Evolutionary conservation across 2,329 filamentous ascomycete genomes (phyloP).

Genomic region (Tympanopsis confertula): DNA sequence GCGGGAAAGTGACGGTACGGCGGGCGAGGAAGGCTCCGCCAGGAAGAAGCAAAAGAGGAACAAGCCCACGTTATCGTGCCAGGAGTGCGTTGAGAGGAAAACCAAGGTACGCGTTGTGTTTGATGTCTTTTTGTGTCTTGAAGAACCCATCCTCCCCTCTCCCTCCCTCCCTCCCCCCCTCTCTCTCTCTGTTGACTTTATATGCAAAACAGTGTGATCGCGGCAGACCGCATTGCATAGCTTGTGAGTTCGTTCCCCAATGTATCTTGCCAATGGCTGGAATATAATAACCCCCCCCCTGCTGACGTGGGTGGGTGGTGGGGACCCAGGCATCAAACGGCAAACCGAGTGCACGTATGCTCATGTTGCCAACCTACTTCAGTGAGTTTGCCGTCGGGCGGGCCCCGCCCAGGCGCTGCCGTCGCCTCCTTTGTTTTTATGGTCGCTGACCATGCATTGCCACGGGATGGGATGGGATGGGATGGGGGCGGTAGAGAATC

Average conservation of each 20-base stretch:
- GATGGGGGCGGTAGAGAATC: no score
- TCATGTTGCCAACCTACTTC: conserved; percentile 63
- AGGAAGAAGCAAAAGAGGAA: conserved; percentile 73
- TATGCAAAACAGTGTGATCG: conserved; percentile 52
- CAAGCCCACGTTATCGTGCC: conserved; percentile 70
- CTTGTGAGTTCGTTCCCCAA: conserved; percentile 34
- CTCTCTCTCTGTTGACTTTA: conserved; percentile 2
- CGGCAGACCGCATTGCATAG: conserved; percentile 56
- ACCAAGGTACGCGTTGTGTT: conserved; percentile 48
- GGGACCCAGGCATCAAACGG: conserved; percentile 55
- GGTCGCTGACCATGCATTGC: conserved; percentile 3
- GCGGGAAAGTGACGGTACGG: no score
- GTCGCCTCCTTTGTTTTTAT: neutral
- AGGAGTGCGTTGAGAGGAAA: conserved; percentile 72
- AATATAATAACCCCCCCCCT: conserved; percentile 6
- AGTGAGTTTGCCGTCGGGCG: conserved; percentile 35
- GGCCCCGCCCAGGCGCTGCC: neutral
- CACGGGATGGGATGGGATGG: conserved; percentile 2
- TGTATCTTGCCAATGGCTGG: neutral
- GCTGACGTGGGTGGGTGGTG: conserved; percentile 9
- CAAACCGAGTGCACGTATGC: conserved; percentile 69
- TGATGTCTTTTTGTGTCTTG: conserved; percentile 3
- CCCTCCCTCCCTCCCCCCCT: neutral
- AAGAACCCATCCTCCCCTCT: conserved; percentile 1
- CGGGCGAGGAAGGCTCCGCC: conserved; percentile 14